These are phyloP conservation scores for Lipomyces spencermartinsiae DNA, from an alignment of 805 yeast genomes.

Conservation along the genomic window DNA sequence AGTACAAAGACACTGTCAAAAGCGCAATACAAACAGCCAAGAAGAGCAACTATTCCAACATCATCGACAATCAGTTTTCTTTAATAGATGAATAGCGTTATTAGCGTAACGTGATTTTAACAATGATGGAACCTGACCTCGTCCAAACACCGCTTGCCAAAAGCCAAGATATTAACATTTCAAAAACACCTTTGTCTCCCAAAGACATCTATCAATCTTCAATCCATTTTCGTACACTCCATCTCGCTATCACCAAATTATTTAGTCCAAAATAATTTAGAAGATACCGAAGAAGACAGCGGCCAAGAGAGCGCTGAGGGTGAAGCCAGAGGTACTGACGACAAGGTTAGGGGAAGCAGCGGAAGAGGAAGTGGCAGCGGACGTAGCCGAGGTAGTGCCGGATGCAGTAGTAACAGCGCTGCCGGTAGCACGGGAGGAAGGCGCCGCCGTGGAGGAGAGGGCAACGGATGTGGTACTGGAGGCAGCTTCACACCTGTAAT, in stretches of 20 bases:
- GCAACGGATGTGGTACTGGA: constrained; percentile 56
- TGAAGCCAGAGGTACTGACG: constrained; percentile 43
- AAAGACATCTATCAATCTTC: neutral
- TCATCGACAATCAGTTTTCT: neutral
- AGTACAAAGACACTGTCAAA: constrained; percentile 4
- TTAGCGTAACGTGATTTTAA: neutral
- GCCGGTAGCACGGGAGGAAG: constrained; percentile 38
- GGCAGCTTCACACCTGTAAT: constrained; percentile 75
- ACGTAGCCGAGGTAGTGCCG: constrained; percentile 53
- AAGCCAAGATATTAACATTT: constrained; percentile 1
- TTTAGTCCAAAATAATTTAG: constrained; percentile 18
- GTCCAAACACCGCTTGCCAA: constrained; percentile 3
- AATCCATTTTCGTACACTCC: constrained; percentile 1
- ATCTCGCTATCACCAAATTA: neutral
- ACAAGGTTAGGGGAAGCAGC: constrained; percentile 46
- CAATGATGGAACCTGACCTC: neutral
- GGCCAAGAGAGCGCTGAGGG: constrained; percentile 40
- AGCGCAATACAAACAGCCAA: neutral
- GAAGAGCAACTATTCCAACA: neutral
- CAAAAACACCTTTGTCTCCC: constrained; percentile 2
- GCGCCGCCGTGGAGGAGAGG: constrained; percentile 40
- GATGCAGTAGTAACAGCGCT: constrained; percentile 45
- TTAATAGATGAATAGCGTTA: constrained; percentile 1
- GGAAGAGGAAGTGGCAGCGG: constrained; percentile 47
- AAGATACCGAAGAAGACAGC: constrained; percentile 39